Evolutionary conservation across 768 basidiomycete species (phyloP).

Genomic region (Hirschioporus abietinus): DNA sequence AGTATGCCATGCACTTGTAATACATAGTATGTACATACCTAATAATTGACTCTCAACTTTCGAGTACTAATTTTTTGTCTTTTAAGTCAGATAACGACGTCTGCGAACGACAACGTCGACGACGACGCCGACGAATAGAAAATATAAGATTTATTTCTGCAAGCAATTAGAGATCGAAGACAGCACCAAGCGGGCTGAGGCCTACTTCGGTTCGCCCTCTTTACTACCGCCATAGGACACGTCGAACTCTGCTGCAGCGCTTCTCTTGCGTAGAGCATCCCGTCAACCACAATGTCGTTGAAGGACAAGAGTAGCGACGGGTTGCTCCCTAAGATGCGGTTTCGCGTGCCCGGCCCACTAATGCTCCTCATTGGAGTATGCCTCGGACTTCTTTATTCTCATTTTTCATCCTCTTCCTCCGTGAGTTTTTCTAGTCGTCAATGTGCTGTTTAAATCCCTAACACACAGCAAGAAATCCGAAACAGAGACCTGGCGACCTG

Average conservation of each 20-base stretch:
- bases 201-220: not conserved
- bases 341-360: slow-evolving; percentile 45
- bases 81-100: no score
- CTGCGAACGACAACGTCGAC: not conserved
- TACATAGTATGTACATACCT: no score
- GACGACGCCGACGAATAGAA: not conserved
- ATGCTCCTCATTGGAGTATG: slow-evolving; percentile 59
- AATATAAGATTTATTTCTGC: not conserved
- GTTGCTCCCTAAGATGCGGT: not conserved
- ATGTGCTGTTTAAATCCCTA: not conserved
- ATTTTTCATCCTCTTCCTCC: slow-evolving; percentile 31
- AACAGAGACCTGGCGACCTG: not conserved
- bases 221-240: not conserved
- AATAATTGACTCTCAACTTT: no score
- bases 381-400: slow-evolving; percentile 53
- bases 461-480: not conserved
- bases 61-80: no score
- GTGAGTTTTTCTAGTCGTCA: not conserved
- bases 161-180: not conserved
- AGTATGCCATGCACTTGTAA: no score
- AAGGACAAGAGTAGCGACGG: not conserved
- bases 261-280: no score
- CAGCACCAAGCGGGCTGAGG: not conserved
- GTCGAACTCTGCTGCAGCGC: not conserved
- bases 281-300: not conserved